Percentiles rank a stretch among this genome's conserved stretches.
Evolutionary conservation across 1,284 basidiomycete species (phyloP).

Genomic region (Cryptococcus sp.): DNA sequence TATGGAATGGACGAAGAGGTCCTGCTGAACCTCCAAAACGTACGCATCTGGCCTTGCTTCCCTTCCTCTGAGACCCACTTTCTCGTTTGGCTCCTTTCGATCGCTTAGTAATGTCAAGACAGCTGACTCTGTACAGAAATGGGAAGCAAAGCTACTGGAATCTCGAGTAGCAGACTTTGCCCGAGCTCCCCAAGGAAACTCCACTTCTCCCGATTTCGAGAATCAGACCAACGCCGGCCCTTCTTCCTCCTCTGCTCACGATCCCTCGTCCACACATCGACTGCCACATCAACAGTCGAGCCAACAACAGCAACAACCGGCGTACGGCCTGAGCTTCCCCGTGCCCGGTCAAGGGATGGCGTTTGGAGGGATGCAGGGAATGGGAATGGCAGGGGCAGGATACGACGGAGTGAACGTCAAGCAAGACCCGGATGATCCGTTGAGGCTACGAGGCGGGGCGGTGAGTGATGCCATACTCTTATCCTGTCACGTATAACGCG

Average conservation of each 20-base stretch:
- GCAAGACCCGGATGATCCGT: slow-evolving; percentile 36
- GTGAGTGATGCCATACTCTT: no score
- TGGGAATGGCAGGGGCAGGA: neutral
- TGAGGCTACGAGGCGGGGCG: slow-evolving; percentile 38
- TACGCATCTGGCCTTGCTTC: no score
- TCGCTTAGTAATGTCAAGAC: no score
- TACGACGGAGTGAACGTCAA: slow-evolving; percentile 31
- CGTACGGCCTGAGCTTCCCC: slow-evolving; percentile 2
- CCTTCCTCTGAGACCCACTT: no score
- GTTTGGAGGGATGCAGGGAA: slow-evolving; percentile 9
- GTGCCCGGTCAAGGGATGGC: slow-evolving; percentile 7
- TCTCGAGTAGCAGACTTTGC: slow-evolving; percentile 88
- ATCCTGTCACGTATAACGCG: no score
- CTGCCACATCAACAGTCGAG: no score
- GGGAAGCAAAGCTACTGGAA: slow-evolving; percentile 86
- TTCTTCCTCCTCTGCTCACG: neutral
- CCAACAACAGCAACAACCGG: neutral
- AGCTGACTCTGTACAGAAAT: slow-evolving; percentile 61
- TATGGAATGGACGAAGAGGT: slow-evolving; percentile 92
- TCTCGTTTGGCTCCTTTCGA: neutral
- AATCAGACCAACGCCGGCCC: neutral
- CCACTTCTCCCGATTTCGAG: neutral
- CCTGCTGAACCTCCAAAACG: slow-evolving; percentile 76
- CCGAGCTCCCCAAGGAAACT: slow-evolving; percentile 19
- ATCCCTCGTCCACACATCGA: neutral